Evolutionary conservation across 257 asterid genomes (phyloP), one percentile per base, ranked within the genome.

Genomic region (Perilla frutescens): DNA sequence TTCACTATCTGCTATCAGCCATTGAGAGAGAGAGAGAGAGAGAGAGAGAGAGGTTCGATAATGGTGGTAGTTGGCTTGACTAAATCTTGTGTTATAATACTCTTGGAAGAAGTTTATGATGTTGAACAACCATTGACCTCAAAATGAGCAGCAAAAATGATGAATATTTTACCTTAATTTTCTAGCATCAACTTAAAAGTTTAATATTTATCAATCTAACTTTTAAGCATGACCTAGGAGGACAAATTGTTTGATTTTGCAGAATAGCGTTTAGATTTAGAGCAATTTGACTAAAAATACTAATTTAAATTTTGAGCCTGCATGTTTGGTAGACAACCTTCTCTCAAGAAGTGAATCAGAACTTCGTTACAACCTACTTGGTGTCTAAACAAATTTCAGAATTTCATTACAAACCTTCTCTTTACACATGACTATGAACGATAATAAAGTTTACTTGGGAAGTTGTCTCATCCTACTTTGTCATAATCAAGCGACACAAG

Each of bases 41-140:
- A 69, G 61, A 62, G 75, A 68, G 71, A 73, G 81, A 54, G 67
- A 60, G 71, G 26, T 9, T 51, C 40, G 64, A 63, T 55, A 15
- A 75, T 63, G 44, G 51, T 50, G 73, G 49, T 63, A 66, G 78
- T 50, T 61, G 79, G 77, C 20, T 47, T 59, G 73, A 67, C 66
- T 41, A 13, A 43, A 50, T 66, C 58, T 70, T 54, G 39, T 15
- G 59, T 31, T 51, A n/a, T 55, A 39, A 62, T 70, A 14, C 49
- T 40, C 10, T 72, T 62, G 7, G 43, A 39, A 66, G 15, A 57
- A 67, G 14, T 20, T 14, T 58, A 14, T 68, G 8, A 65, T 61
- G 47, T 73, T 49, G 75, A 70, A 64, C 48, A 66, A 48, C 54
- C 69, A 69, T 73, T 73, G 80, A 79, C 80, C 54, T 65, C 64